phyloP scores from a whole-genome alignment of 2,329 filamentous ascomycete genomes.

The Fusarium marasasianum region DNA sequence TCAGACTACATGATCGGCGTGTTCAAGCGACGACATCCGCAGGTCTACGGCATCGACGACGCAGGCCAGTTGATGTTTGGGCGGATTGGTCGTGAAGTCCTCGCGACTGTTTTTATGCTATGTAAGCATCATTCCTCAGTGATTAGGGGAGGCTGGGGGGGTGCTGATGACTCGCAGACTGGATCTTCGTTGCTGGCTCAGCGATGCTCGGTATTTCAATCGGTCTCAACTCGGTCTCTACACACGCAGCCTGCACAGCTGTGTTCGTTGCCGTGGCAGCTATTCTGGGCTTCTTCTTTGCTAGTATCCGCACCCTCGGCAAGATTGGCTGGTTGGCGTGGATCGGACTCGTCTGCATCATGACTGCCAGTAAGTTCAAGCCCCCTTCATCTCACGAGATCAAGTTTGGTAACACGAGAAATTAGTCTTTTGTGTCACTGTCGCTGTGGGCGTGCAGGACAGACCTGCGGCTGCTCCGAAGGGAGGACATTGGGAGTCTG shows the following conservation, averaged over 20 bases:
- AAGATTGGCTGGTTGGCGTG: conserved; percentile 48
- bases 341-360: conserved; percentile 35
- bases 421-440: conserved; percentile 28
- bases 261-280: conserved; percentile 51
- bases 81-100: conserved; percentile 53
- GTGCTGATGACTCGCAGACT: conserved; percentile 1
- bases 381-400: fast-evolving
- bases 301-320: conserved; percentile 47
- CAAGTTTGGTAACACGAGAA: background rate
- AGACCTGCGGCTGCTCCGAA: conserved; percentile 21
- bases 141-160: background rate
- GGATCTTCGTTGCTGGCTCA: conserved; percentile 30
- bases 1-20: conserved; percentile 53
- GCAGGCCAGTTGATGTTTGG: conserved; percentile 61
- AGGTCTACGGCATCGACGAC: conserved; percentile 64
- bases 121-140: conserved; percentile 33
- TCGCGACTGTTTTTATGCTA: conserved; percentile 50
- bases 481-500: conserved; percentile 40
- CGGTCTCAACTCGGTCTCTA: conserved; percentile 52
- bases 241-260: conserved; percentile 52
- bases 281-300: conserved; percentile 43
- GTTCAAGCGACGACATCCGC: conserved; percentile 61
- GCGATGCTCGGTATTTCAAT: conserved; percentile 50
- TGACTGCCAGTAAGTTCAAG: conserved; percentile 26
- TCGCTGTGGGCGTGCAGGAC: conserved; percentile 28